These are phyloP conservation scores for Capsella rubella DNA, from an alignment of 441 rosid species.

Conservation along the genomic window DNA sequence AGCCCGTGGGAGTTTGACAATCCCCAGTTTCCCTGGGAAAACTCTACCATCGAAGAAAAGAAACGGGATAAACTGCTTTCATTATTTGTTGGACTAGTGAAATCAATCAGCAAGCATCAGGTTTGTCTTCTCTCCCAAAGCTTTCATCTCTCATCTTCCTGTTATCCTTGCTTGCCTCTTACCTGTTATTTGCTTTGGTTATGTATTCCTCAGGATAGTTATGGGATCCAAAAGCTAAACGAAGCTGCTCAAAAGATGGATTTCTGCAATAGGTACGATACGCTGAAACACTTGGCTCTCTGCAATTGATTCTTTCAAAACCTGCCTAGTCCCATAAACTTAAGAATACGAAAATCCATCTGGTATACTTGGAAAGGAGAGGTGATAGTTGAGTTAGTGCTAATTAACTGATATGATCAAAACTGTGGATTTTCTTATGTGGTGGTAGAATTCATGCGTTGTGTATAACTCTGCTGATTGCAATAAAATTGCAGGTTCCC, in stretches of 20 bases:
- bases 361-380: neutral
- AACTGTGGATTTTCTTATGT: neutral
- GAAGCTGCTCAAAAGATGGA: slow-evolving; percentile 72
- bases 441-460: slow-evolving; percentile 22
- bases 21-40: slow-evolving; percentile 55
- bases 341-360: neutral
- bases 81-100: slow-evolving; percentile 58
- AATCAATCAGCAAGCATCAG: slow-evolving; percentile 58
- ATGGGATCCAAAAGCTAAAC: slow-evolving; percentile 69
- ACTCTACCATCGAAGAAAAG: slow-evolving; percentile 54
- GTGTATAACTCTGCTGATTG: neutral
- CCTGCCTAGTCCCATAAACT: neutral
- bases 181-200: slow-evolving; percentile 16
- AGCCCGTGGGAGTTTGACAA: slow-evolving; percentile 84
- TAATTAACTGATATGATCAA: slow-evolving; percentile 4
- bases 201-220: slow-evolving; percentile 60
- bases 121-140: slow-evolving; percentile 41
- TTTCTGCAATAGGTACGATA: slow-evolving; percentile 65
- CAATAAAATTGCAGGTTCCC: slow-evolving; percentile 61
- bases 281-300: neutral
- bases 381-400: neutral
- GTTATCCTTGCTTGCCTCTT: slow-evolving; percentile 5
- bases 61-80: slow-evolving; percentile 55
- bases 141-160: neutral
- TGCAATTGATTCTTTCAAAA: slow-evolving; percentile 25